Evolutionary conservation across 495 filamentous ascomycete species (phyloP).

Genomic region (Xylaria venustula): DNA sequence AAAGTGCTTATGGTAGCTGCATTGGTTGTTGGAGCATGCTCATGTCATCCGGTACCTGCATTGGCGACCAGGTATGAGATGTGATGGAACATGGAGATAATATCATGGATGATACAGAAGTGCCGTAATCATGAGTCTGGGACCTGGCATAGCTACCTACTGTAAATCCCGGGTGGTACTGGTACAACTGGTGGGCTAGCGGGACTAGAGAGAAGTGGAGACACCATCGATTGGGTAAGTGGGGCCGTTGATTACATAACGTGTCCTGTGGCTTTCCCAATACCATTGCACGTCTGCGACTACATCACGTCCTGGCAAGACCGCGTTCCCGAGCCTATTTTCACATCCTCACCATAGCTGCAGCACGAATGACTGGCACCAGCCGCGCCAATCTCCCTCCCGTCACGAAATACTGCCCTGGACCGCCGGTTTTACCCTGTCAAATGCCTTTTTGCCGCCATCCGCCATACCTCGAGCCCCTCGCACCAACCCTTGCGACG

Average conservation of each 20-base stretch:
- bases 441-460: constrained; percentile 34
- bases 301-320: constrained; percentile 15
- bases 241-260: constrained; percentile 17
- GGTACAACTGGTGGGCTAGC: no score
- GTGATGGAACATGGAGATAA: no score
- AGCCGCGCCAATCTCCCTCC: not conserved
- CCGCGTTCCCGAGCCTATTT: constrained; percentile 9
- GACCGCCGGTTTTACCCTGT: constrained; percentile 14
- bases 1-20: constrained; percentile 9
- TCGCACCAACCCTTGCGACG: constrained; percentile 34
- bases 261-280: constrained; percentile 7
- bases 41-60: no score
- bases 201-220: not conserved
- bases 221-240: constrained; percentile 13
- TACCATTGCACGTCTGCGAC: constrained; percentile 13
- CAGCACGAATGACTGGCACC: constrained; percentile 15
- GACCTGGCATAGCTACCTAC: no score
- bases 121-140: no score
- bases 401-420: not conserved
- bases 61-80: no score
- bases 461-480: constrained; percentile 26
- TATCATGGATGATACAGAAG: no score
- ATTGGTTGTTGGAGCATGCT: no score
- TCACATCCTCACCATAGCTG: not conserved
- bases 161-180: no score